Base-by-base conservation (phyloP, 2,329 filamentous ascomycete species). In the Aspergillus ustus region DNA sequence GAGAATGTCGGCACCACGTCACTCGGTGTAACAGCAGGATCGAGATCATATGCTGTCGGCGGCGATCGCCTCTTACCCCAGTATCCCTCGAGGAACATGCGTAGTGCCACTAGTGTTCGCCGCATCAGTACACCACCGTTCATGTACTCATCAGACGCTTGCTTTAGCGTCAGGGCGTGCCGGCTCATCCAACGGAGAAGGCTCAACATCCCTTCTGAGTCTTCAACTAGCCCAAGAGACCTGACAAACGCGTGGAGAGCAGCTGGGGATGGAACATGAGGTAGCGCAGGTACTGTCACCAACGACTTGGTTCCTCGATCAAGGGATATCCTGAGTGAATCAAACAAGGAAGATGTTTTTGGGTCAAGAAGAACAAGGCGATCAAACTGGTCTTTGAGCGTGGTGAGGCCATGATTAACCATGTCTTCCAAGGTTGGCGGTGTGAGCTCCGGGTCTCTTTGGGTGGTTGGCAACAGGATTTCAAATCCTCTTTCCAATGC, bases 111-210 rank as follows among this genome's bases (percentile, higher is more conserved):
- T 45, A 81, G 57, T 22, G 75, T 75, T 37, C 73, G 76, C 43
- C 78, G 76, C 67, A 79, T 72, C 68, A 78, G 73, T 40, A 64
- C 69, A 34, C 67, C 63, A 1, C 79, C 79, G 44, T 78, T 79
- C n/a, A 70, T 48, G 20, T 67, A 67, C 57, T 78, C 73, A 9
- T 77, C 72, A 20, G 75, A 69, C n/a, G 68, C 59, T 55, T 74
- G 72, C 22, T 73, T 72, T 19, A 82, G 62, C 5, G 72, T 67
- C 31, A 62, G 49, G 15, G 72, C 69, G 61, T 71, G 74, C 48
- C 67, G 67, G 31, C 70, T 74, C 76, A 82, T 80, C 79, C 79
- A 81, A 19, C 70, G 72, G 46, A 82, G 66, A 22, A 82, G 68
- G 52, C 71, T 71, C 37, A 80, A 57, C 20, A 82, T 60, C 13